A percentile compares a stretch with the other conserved stretches of the same genome.
phyloP scores from a whole-genome alignment of 192 early-diverging fungal species.

The Backusella liffmaniae region DNA sequence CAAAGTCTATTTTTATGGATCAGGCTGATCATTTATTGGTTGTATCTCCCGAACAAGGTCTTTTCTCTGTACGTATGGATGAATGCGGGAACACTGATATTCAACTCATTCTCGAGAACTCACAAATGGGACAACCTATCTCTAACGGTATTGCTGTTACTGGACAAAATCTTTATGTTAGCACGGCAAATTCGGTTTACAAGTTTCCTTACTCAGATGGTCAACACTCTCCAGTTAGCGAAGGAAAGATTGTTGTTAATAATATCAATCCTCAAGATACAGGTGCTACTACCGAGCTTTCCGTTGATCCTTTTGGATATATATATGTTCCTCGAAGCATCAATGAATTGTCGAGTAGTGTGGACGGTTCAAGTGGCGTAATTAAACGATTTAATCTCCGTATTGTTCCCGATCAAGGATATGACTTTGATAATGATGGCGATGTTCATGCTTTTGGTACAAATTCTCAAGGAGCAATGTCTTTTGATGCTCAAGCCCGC shows the following conservation, averaged over 20 bases:
- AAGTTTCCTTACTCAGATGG: slow-evolving; percentile 30
- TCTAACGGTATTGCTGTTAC: slow-evolving; percentile 19
- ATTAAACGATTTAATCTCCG: slow-evolving; percentile 31
- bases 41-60: slow-evolving; percentile 10
- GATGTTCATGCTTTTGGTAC: slow-evolving; percentile 21
- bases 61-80: slow-evolving; percentile 34
- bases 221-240: slow-evolving; percentile 22
- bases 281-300: slow-evolving; percentile 12
- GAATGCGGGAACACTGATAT: slow-evolving; percentile 26
- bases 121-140: neutral
- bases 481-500: slow-evolving; percentile 30
- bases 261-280: slow-evolving; percentile 18
- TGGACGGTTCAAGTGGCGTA: slow-evolving; percentile 2
- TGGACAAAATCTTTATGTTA: slow-evolving; percentile 20
- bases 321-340: slow-evolving; percentile 22
- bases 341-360: neutral
- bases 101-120: slow-evolving; percentile 7
- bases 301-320: slow-evolving; percentile 31
- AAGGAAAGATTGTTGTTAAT: slow-evolving; percentile 10
- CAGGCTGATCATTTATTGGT: slow-evolving; percentile 28
- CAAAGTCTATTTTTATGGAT: slow-evolving; percentile 23
- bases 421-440: slow-evolving; percentile 30
- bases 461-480: slow-evolving; percentile 25
- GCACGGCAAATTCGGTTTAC: slow-evolving; percentile 22
- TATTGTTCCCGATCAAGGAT: slow-evolving; percentile 17